Percentiles rank a stretch among this genome's conserved stretches.
These are phyloP conservation scores for Microsporum audouinii DNA, from an alignment of 2,329 filamentous ascomycete species.

Conservation along the genomic window DNA sequence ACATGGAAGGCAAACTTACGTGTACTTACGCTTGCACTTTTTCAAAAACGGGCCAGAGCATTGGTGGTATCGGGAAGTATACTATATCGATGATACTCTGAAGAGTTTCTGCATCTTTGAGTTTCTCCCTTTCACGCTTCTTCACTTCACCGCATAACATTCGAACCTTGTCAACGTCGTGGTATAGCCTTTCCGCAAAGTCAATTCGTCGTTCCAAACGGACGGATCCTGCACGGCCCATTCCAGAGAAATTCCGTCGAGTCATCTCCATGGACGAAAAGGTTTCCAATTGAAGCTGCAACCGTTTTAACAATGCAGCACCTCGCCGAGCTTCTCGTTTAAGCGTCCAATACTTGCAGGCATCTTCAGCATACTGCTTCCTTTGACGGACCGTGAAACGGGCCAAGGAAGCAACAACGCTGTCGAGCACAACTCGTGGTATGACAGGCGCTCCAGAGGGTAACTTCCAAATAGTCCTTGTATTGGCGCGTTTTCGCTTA, in stretches of 20 bases:
- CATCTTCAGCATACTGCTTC: conserved; percentile 85
- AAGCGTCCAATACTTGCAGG: conserved; percentile 94
- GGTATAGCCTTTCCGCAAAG: conserved; percentile 56
- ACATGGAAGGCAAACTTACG: not conserved
- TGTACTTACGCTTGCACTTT: conserved; percentile 68
- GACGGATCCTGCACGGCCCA: conserved; percentile 73
- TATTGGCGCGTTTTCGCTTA: conserved; percentile 41
- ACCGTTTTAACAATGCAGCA: conserved; percentile 78
- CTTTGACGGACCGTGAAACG: conserved; percentile 76
- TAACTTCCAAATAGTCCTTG: conserved; percentile 74
- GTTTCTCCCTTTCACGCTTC: conserved; percentile 63
- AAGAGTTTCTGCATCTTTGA: conserved; percentile 65
- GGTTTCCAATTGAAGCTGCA: conserved; percentile 89
- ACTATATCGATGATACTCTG: conserved; percentile 72
- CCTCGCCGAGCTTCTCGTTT: conserved; percentile 88
- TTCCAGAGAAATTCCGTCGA: conserved; percentile 84
- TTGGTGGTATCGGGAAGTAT: conserved; percentile 76
- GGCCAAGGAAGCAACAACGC: conserved; percentile 70
- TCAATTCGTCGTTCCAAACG: conserved; percentile 72
- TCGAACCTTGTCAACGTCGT: conserved; percentile 66
- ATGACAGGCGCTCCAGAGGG: conserved; percentile 93
- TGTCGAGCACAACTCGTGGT: conserved; percentile 74
- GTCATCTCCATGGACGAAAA: conserved; percentile 98
- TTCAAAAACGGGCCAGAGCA: conserved; percentile 66
- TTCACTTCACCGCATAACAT: conserved; percentile 59